Evolutionary conservation across 495 filamentous ascomycete species (phyloP).

Genomic region (Tuber umbilicatum): DNA sequence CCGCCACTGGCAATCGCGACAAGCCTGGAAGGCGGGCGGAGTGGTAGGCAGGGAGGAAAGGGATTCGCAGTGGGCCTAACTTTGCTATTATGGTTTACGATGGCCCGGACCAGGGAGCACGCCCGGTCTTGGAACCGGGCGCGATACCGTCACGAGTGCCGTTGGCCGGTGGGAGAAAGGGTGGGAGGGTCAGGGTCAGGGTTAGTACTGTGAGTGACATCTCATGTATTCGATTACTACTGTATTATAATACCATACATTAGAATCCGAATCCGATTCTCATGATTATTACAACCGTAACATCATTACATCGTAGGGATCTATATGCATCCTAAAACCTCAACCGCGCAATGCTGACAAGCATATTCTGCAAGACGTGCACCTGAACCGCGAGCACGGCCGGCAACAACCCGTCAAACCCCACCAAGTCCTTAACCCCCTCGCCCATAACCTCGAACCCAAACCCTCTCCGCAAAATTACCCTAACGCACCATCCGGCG

Average conservation of each 20-base stretch:
- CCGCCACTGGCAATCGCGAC: no score
- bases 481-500: conserved; percentile 53
- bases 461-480: conserved; percentile 51
- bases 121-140: no score
- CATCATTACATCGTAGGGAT: not conserved
- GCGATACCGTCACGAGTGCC: no score
- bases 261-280: no score
- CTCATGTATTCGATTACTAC: not conserved
- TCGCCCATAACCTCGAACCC: conserved; percentile 54
- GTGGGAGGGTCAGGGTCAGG: not conserved
- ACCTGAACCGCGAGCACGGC: conserved; percentile 56
- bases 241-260: no score
- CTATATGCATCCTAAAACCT: conserved; percentile 44
- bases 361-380: conserved; percentile 62
- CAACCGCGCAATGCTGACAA: conserved; percentile 58
- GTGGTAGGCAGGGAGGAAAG: no score
- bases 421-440: conserved; percentile 54
- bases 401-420: conserved; percentile 57
- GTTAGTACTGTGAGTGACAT: not conserved
- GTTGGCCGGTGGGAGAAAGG: no score
- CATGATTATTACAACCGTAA: not conserved
- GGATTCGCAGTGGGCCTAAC: no score
- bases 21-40: no score
- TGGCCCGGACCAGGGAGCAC: no score
- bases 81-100: no score